Conservation (phyloP, 495 filamentous ascomycete species). For the Ascodesmis nigricans region DNA sequence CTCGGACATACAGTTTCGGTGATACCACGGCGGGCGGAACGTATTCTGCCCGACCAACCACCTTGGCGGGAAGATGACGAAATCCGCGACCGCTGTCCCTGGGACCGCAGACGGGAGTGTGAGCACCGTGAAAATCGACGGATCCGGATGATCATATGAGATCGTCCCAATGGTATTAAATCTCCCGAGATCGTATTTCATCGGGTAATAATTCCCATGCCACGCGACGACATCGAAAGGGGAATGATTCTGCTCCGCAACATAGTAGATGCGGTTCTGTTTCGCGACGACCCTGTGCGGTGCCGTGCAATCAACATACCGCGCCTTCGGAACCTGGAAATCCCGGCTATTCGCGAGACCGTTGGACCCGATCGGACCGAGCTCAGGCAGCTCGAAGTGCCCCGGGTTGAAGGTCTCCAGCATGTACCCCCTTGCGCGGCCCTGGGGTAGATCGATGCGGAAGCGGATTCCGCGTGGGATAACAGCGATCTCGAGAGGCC, state of each 20-base stretch:
- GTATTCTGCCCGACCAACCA: constrained; percentile 61
- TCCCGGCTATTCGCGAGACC: constrained; percentile 72
- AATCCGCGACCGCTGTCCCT: constrained; percentile 58
- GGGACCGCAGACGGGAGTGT: constrained; percentile 37
- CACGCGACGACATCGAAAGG: constrained; percentile 73
- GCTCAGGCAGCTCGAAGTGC: constrained; percentile 65
- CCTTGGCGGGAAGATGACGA: constrained; percentile 63
- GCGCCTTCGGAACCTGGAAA: constrained; percentile 64
- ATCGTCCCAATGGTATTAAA: constrained; percentile 59
- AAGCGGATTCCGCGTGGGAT: constrained; percentile 68
- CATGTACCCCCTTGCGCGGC: constrained; percentile 50
- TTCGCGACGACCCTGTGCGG: constrained; percentile 39
- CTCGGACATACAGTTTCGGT: constrained; percentile 69
- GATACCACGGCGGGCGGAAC: constrained; percentile 66
- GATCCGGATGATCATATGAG: constrained; percentile 62
- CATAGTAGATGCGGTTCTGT: constrained; percentile 49
- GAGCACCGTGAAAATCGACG: constrained; percentile 62
- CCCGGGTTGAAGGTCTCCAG: constrained; percentile 56
- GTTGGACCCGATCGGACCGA: constrained; percentile 76
- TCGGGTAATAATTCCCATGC: constrained; percentile 63
- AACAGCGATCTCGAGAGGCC: constrained; percentile 74
- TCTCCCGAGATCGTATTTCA: constrained; percentile 67
- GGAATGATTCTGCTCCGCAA: constrained; percentile 38
- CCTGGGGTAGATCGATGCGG: constrained; percentile 28
- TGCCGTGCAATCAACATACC: constrained; percentile 33